These are phyloP conservation scores for Coemansia reversa DNA, from an alignment of 192 early-diverging fungal species.

Conservation along the genomic window DNA sequence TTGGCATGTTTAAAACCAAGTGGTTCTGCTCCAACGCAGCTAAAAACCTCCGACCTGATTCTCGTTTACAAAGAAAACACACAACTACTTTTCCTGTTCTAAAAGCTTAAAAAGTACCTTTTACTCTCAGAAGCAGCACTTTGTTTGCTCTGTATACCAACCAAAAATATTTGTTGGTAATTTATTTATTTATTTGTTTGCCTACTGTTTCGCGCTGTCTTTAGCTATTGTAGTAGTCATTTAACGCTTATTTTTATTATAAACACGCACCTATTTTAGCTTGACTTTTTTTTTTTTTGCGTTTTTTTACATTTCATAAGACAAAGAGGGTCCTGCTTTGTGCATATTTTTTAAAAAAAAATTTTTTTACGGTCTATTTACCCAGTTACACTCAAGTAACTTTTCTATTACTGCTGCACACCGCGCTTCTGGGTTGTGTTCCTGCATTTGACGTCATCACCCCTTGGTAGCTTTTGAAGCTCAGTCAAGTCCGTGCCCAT, in stretches of 20 bases:
- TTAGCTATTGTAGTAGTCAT: background rate
- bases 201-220: background rate
- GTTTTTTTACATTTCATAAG: background rate
- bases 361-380: background rate
- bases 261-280: background rate
- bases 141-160: background rate
- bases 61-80: background rate
- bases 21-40: background rate
- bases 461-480: background rate
- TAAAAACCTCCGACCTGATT: background rate
- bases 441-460: background rate
- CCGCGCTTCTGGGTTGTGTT: background rate
- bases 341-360: background rate
- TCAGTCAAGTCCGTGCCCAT: background rate
- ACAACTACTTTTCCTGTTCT: background rate
- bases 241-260: background rate
- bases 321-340: background rate
- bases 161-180: background rate
- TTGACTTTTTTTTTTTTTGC: background rate
- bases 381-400: background rate
- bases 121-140: background rate
- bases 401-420: background rate
- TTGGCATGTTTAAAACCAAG: background rate
- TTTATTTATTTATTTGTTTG: conserved; percentile 1
- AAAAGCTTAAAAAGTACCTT: background rate